Base-by-base conservation (phyloP, 2,329 filamentous ascomycete genomes). In the Macrophomina pseudophaseolina region DNA sequence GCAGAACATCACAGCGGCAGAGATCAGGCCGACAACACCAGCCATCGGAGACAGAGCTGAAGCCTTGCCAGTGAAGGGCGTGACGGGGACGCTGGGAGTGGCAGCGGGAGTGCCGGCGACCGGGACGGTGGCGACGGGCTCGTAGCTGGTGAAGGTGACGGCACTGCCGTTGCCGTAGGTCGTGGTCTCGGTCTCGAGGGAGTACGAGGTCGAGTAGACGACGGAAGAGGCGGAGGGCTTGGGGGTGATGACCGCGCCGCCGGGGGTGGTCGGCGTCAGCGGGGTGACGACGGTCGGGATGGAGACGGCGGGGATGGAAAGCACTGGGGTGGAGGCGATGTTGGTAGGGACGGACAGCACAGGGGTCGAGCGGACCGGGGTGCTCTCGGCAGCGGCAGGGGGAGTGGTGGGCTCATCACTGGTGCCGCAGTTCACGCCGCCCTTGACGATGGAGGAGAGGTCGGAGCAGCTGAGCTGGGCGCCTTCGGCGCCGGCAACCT, bases 241-340 rank as follows among this genome's bases (percentile, higher is more conserved):
- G 18, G 60, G 60, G 23, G 60, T 64, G 33, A 35, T 8, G n/a
- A 23, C 12, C 6, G 28, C 23, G 48, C 14, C 11, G 7, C 44
- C 18, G 23, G 44, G 30, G 35, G 48, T 51, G 12, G 59, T 18
- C 28, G 30, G 32, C 0, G 59, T 18, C 28, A 40, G 32, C 0
- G 59, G 60, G 32, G 60, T 64, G 38, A 48, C 38, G 60, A 42
- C 33, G 32, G 46, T n/a, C 18, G 46, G 44, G 48, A 64, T n/a
- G 48, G 48, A 64, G 46, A 28, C 46, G 33, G 48, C 35, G 48
- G 60, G 49, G 28, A 48, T 28, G 49, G 48, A 53, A 23, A 52
- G 46, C 30, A 48, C 33, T 12, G 60, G 60, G 48, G 60, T 64
- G 33, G 60, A 64, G 11, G 60, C 48, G 35, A 52, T n/a, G 60